Conservation (phyloP, 1,139 yeast genomes). For the Kodamaea ohmeri region DNA sequence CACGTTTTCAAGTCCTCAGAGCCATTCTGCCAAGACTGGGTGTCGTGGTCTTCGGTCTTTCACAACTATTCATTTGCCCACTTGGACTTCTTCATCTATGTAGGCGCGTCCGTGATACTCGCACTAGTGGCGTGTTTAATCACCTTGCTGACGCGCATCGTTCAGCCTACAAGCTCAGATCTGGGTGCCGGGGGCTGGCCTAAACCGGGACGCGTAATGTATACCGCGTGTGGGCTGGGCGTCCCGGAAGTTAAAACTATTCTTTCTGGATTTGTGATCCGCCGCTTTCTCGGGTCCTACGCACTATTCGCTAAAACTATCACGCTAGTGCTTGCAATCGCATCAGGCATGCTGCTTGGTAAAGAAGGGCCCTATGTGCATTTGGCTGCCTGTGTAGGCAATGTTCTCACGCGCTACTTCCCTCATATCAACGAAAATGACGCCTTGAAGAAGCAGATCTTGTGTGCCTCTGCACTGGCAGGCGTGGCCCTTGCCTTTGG, state of each 20-base stretch:
- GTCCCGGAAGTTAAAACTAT: slow-evolving; percentile 63
- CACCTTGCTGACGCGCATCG: slow-evolving; percentile 48
- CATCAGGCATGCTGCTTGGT: slow-evolving; percentile 65
- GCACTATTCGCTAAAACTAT: slow-evolving; percentile 52
- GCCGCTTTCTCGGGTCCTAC: slow-evolving; percentile 54
- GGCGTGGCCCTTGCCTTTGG: slow-evolving; percentile 75
- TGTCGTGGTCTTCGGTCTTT: slow-evolving; percentile 43
- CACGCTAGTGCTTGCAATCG: slow-evolving; percentile 57
- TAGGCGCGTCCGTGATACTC: slow-evolving; percentile 37
- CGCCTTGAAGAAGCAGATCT: slow-evolving; percentile 53
- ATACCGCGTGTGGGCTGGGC: slow-evolving; percentile 63
- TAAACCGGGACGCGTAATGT: slow-evolving; percentile 31
- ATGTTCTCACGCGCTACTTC: slow-evolving; percentile 52
- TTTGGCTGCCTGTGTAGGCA: slow-evolving; percentile 66
- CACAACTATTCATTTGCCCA: slow-evolving; percentile 19
- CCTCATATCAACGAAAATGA: slow-evolving; percentile 51
- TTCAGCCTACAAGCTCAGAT: slow-evolving; percentile 3
- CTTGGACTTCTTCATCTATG: slow-evolving; percentile 38
- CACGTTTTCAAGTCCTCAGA: slow-evolving; percentile 15
- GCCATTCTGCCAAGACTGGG: slow-evolving; percentile 39
- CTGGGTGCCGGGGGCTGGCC: not conserved
- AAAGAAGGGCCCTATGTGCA: slow-evolving; percentile 77
- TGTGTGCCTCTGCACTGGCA: slow-evolving; percentile 65
- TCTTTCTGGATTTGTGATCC: slow-evolving; percentile 53
- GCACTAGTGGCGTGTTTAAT: slow-evolving; percentile 48